These are phyloP conservation scores for Zymoseptoria ardabiliae DNA, from an alignment of 2,329 filamentous ascomycete species.

Conservation along the genomic window DNA sequence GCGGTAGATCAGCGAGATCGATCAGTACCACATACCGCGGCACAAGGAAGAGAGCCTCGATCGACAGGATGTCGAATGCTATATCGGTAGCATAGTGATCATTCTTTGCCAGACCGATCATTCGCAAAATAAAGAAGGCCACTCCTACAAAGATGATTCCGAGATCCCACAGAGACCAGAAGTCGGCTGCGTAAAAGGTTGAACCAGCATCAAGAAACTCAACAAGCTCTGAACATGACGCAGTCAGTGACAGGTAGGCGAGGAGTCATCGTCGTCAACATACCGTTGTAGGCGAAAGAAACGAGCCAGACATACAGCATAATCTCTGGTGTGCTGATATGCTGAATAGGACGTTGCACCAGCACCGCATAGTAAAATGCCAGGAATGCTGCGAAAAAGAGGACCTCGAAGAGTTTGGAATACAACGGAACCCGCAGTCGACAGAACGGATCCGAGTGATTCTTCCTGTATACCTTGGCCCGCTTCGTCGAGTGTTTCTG, in stretches of 20 bases:
- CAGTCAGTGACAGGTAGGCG: slow-evolving; percentile 12
- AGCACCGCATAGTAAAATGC: slow-evolving; percentile 81
- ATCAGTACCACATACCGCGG: slow-evolving; percentile 45
- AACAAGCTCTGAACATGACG: slow-evolving; percentile 43
- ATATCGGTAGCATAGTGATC: slow-evolving; percentile 61
- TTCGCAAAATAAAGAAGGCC: slow-evolving; percentile 61
- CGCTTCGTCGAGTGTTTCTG: slow-evolving; percentile 66
- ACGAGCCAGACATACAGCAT: slow-evolving; percentile 79
- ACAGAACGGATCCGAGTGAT: slow-evolving; percentile 63
- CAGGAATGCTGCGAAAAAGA: slow-evolving; percentile 72
- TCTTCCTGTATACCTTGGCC: slow-evolving; percentile 65
- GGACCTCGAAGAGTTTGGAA: slow-evolving; percentile 73
- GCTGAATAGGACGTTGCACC: slow-evolving; percentile 57
- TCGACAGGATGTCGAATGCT: slow-evolving; percentile 80
- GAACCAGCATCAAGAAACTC: slow-evolving; percentile 81
- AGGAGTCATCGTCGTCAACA: slow-evolving; percentile 30
- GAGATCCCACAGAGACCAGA: slow-evolving; percentile 65
- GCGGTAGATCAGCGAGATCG: not conserved
- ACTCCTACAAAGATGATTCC: slow-evolving; percentile 28
- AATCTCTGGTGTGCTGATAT: slow-evolving; percentile 62
- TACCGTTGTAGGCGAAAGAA: slow-evolving; percentile 74
- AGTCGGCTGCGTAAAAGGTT: slow-evolving; percentile 75
- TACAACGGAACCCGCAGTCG: slow-evolving; percentile 74
- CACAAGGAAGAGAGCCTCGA: slow-evolving; percentile 85
- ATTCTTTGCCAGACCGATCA: slow-evolving; percentile 56